These are phyloP conservation scores for Trichoderma orchidacearum DNA, from an alignment of 495 filamentous ascomycete species.

Conservation along the genomic window DNA sequence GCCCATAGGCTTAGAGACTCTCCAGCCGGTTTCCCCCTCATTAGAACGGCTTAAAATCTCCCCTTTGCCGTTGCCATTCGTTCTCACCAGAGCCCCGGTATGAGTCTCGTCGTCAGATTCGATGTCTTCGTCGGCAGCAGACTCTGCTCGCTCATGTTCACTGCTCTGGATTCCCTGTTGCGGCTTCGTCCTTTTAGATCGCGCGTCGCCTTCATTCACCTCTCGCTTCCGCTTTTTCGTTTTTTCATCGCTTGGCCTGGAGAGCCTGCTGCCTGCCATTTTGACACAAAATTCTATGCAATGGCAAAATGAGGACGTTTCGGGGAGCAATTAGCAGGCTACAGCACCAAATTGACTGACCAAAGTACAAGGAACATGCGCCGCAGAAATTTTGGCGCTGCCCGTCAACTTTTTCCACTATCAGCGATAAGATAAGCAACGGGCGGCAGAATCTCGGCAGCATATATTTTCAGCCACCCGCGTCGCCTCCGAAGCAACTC, in stretches of 20 bases:
- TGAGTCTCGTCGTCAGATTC: background rate
- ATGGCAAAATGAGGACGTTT: background rate
- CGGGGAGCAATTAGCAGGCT: background rate
- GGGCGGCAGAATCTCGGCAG: conserved; percentile 2
- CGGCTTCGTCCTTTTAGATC: background rate
- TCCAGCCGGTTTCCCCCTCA: conserved; percentile 30
- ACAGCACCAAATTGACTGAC: background rate
- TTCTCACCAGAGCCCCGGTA: background rate
- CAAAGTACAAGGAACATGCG: background rate
- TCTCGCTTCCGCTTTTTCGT: conserved; percentile 19
- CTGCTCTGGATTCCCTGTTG: background rate
- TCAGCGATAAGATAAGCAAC: conserved; percentile 5
- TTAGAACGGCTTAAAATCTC: conserved; percentile 3
- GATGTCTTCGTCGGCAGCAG: conserved; percentile 4
- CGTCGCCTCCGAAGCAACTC: background rate
- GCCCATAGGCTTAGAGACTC: conserved; percentile 45
- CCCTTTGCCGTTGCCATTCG: background rate
- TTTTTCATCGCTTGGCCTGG: conserved; percentile 14
- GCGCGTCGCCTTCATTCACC: background rate
- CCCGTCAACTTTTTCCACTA: conserved; percentile 2
- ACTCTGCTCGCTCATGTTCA: conserved; percentile 4
- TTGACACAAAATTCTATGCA: background rate
- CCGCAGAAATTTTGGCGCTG: conserved; percentile 4
- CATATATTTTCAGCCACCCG: conserved; percentile 2
- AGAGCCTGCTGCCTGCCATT: conserved; percentile 12